Conservation (phyloP, 2,329 filamentous ascomycete species). For the Hypoxylon sp. region DNA sequence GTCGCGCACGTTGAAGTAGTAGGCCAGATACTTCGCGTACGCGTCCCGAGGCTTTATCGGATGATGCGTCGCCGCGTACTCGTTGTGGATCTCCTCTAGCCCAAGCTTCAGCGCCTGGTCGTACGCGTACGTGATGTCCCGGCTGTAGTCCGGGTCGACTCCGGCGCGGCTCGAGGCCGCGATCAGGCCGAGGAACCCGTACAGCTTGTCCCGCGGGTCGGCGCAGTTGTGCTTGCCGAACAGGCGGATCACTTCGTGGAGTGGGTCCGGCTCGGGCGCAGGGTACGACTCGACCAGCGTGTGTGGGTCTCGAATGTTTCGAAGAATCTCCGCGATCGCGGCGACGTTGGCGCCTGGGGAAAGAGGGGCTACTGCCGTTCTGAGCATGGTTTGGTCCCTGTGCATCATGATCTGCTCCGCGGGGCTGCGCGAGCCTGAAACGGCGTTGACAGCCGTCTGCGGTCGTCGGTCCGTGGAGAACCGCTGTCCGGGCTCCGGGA, state of each 20-base stretch:
- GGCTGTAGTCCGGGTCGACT: constrained; percentile 66
- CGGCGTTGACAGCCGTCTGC: neutral
- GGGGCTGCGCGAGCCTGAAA: constrained; percentile 22
- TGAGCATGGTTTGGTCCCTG: constrained; percentile 18
- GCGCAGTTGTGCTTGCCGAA: constrained; percentile 35
- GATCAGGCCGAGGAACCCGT: constrained; percentile 42
- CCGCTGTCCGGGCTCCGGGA: neutral
- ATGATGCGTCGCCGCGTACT: constrained; percentile 5
- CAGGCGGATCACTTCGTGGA: constrained; percentile 28
- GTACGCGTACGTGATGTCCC: constrained; percentile 72
- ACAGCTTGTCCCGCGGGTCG: constrained; percentile 43
- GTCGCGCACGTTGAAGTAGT: constrained; percentile 31
- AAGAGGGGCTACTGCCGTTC: constrained; percentile 6
- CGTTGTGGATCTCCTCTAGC: constrained; percentile 21
- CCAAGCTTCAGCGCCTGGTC: constrained; percentile 79
- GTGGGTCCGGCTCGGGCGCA: constrained; percentile 22
- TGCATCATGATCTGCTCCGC: constrained; percentile 28
- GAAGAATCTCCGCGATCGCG: constrained; percentile 30
- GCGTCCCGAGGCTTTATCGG: neutral
- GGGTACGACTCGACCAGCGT: constrained; percentile 28
- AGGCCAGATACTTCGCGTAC: constrained; percentile 10
- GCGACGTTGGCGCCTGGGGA: constrained; percentile 24
- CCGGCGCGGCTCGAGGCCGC: constrained; percentile 23
- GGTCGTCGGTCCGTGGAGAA: constrained; percentile 9
- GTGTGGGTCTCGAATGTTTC: constrained; percentile 7